Conservation (phyloP, 2,329 filamentous ascomycete species). For the Pseudogymnoascus pannorum region DNA sequence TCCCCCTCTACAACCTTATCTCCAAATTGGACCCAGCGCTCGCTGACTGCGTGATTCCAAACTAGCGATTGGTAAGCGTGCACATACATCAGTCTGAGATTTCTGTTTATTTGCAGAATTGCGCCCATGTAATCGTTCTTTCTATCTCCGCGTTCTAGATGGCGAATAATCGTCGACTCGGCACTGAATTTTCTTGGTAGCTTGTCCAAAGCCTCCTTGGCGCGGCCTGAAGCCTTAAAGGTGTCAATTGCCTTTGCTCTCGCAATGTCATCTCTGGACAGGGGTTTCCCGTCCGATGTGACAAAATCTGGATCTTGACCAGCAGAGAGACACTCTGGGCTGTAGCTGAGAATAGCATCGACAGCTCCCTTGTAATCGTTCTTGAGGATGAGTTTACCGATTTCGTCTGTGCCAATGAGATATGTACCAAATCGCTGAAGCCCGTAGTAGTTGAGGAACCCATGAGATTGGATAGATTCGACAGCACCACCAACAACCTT, state of each 20-base stretch:
- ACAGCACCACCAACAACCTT: constrained; percentile 52
- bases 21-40: constrained; percentile 72
- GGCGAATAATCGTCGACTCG: constrained; percentile 70
- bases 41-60: constrained; percentile 81
- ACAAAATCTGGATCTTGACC: constrained; percentile 40
- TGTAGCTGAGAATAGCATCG: constrained; percentile 68
- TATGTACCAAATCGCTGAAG: constrained; percentile 96
- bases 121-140: constrained; percentile 71
- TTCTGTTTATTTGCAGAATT: constrained; percentile 69
- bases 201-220: constrained; percentile 52
- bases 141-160: constrained; percentile 47
- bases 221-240: constrained; percentile 57
- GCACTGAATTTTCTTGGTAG: constrained; percentile 78
- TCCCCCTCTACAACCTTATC: constrained; percentile 73
- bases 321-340: constrained; percentile 51
- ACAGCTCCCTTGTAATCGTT: constrained; percentile 76
- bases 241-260: constrained; percentile 72
- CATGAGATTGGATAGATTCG: constrained; percentile 59
- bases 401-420: constrained; percentile 71
- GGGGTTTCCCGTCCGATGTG: constrained; percentile 36
- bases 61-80: constrained; percentile 94
- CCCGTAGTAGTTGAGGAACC: constrained; percentile 97
- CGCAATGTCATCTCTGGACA: constrained; percentile 67
- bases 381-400: constrained; percentile 78
- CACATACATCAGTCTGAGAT: constrained; percentile 86